phyloP scores from a whole-genome alignment of 1,284 basidiomycete genomes.

The Trametes sp. region DNA sequence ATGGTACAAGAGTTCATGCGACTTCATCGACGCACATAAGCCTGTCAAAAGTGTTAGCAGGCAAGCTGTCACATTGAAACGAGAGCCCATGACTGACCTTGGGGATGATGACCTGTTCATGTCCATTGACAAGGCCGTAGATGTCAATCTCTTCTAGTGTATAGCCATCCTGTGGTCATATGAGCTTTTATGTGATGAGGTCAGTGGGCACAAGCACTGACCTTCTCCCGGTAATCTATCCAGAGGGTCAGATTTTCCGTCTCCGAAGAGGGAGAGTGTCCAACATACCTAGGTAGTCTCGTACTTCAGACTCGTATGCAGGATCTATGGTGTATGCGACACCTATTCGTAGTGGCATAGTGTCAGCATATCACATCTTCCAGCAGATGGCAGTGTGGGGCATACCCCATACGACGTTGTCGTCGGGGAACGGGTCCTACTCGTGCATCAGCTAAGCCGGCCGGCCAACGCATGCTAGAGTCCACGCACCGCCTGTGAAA shows the following conservation, averaged over 20 bases:
- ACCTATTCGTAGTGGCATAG: slow-evolving; percentile 49
- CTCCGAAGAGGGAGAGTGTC: no score
- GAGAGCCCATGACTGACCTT: slow-evolving; percentile 49
- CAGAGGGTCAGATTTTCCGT: neutral
- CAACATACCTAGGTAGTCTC: slow-evolving; percentile 76
- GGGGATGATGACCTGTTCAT: slow-evolving; percentile 61
- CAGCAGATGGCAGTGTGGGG: neutral
- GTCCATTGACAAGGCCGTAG: slow-evolving; percentile 59
- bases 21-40: slow-evolving; percentile 32
- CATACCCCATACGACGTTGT: slow-evolving; percentile 86
- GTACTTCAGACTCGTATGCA: slow-evolving; percentile 72
- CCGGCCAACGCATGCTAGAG: neutral
- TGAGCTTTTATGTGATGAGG: neutral
- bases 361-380: neutral
- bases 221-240: slow-evolving; percentile 84
- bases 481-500: slow-evolving; percentile 64
- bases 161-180: slow-evolving; percentile 73
- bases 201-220: slow-evolving; percentile 31
- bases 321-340: slow-evolving; percentile 88
- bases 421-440: slow-evolving; percentile 79
- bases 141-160: slow-evolving; percentile 72
- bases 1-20: no score
- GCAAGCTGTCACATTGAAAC: neutral
- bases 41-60: slow-evolving; percentile 16
- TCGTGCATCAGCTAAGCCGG: neutral